Evolutionary conservation across 2,329 filamentous ascomycete genomes (phyloP).

Genomic region (Phyllosticta capitalensis): DNA sequence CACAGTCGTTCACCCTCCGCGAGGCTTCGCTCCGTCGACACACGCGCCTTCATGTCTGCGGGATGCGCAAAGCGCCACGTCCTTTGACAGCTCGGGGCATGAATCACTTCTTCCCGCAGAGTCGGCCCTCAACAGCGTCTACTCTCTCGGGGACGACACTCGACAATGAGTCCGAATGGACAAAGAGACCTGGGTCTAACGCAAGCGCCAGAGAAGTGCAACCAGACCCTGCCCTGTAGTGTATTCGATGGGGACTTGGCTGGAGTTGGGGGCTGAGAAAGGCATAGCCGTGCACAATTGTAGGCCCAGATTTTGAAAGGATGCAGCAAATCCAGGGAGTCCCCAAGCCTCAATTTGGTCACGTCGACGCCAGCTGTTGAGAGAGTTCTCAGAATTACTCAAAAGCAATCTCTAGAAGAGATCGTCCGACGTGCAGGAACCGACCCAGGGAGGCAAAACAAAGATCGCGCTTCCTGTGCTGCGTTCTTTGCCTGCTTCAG

Average conservation of each 20-base stretch:
- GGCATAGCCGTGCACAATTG: too few species aligned
- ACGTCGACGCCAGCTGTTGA: too few species aligned
- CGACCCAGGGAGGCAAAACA: too few species aligned
- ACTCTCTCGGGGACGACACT: not conserved
- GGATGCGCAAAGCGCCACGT: not conserved
- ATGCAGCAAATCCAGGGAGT: too few species aligned
- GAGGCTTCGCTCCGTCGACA: not conserved
- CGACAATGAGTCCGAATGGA: not conserved
- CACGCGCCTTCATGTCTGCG: not conserved
- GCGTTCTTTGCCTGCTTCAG: too few species aligned
- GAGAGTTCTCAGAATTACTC: too few species aligned
- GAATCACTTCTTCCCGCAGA: not conserved
- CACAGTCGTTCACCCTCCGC: not conserved
- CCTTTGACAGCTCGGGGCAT: not conserved
- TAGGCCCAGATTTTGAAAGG: too few species aligned
- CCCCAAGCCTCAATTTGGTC: too few species aligned
- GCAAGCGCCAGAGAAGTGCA: not conserved
- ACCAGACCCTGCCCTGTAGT: not conserved
- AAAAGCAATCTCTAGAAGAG: too few species aligned
- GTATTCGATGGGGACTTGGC: not conserved
- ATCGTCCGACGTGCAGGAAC: too few species aligned
- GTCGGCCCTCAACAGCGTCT: not conserved
- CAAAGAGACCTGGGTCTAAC: not conserved
- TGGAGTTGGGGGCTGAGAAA: not conserved
- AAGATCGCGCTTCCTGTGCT: too few species aligned